Conservation (phyloP, 2,329 filamentous ascomycete species). For the Colletotrichum somersetense region DNA sequence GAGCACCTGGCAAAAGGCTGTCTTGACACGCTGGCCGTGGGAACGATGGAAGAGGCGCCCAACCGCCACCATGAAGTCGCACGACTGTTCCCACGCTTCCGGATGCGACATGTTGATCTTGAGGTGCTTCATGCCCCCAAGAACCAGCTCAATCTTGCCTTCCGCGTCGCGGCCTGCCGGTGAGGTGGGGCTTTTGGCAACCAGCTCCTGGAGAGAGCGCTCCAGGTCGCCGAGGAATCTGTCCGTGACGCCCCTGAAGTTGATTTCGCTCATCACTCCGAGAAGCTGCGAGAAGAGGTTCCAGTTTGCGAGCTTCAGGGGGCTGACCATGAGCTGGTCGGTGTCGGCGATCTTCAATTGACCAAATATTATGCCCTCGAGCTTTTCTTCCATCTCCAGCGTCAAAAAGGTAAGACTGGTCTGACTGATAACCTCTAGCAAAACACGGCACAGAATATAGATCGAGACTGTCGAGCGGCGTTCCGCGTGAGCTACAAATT, state of each 20-base stretch:
- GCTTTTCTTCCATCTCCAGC: slow-evolving; percentile 90
- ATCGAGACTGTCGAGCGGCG: slow-evolving; percentile 94
- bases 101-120: slow-evolving; percentile 80
- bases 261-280: slow-evolving; percentile 95
- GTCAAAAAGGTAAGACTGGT: slow-evolving; percentile 87
- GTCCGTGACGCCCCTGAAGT: slow-evolving; percentile 85
- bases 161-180: slow-evolving; percentile 75
- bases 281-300: slow-evolving; percentile 91
- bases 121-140: slow-evolving; percentile 92
- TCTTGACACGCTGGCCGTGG: slow-evolving; percentile 91
- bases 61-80: slow-evolving; percentile 86
- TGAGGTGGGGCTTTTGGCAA: slow-evolving; percentile 73
- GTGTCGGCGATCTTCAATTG: slow-evolving; percentile 91
- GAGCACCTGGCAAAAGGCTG: slow-evolving; percentile 93
- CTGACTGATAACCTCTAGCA: slow-evolving; percentile 94
- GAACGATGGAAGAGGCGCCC: slow-evolving; percentile 86
- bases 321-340: slow-evolving; percentile 81
- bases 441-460: slow-evolving; percentile 92
- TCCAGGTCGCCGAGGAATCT: slow-evolving; percentile 88
- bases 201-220: slow-evolving; percentile 79
- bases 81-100: slow-evolving; percentile 85
- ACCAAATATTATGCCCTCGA: slow-evolving; percentile 97
- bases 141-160: slow-evolving; percentile 85
- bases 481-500: slow-evolving; percentile 83
- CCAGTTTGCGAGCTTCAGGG: slow-evolving; percentile 94